phyloP scores from a whole-genome alignment of 1,139 yeast species.

The Magnusiomyces starmeri region DNA sequence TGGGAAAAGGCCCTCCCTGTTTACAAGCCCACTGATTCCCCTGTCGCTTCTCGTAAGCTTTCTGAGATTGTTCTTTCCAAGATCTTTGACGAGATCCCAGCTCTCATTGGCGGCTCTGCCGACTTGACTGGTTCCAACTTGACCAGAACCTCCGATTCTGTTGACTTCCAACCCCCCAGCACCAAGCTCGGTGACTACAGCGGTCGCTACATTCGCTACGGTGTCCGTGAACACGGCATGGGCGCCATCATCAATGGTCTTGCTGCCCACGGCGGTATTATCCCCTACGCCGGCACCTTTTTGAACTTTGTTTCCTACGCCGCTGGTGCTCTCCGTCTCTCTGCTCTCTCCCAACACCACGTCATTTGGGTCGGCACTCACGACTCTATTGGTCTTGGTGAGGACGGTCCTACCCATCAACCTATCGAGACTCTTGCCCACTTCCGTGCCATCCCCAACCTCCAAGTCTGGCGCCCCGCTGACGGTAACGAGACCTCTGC shows the following conservation, averaged over 20 bases:
- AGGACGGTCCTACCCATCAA: constrained; percentile 99
- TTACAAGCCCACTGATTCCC: constrained; percentile 69
- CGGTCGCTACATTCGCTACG: constrained; percentile 96
- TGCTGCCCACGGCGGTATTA: constrained; percentile 89
- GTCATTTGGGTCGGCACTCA: constrained; percentile 98
- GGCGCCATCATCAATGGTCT: constrained; percentile 99
- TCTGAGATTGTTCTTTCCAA: constrained; percentile 73
- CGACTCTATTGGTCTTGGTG: constrained; percentile 98
- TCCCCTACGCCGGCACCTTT: constrained; percentile 97
- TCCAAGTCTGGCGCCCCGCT: constrained; percentile 98
- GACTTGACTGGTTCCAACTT: constrained; percentile 97
- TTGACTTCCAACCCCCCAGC: constrained; percentile 89
- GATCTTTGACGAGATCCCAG: constrained; percentile 67
- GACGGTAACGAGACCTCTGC: constrained; percentile 99
- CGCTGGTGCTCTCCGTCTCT: constrained; percentile 92
- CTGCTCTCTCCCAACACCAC: constrained; percentile 91
- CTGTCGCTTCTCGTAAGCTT: constrained; percentile 92
- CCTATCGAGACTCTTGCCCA: constrained; percentile 99
- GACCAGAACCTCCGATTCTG: constrained; percentile 80
- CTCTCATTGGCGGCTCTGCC: constrained; percentile 96
- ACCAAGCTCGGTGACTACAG: constrained; percentile 76
- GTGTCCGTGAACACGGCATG: constrained; percentile 99
- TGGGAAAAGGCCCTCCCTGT: constrained; percentile 78
- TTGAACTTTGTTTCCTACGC: constrained; percentile 97
- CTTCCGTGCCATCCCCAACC: constrained; percentile 94